Base-by-base conservation (phyloP, 306 rosid species). In the Rosa multiflora region DNA sequence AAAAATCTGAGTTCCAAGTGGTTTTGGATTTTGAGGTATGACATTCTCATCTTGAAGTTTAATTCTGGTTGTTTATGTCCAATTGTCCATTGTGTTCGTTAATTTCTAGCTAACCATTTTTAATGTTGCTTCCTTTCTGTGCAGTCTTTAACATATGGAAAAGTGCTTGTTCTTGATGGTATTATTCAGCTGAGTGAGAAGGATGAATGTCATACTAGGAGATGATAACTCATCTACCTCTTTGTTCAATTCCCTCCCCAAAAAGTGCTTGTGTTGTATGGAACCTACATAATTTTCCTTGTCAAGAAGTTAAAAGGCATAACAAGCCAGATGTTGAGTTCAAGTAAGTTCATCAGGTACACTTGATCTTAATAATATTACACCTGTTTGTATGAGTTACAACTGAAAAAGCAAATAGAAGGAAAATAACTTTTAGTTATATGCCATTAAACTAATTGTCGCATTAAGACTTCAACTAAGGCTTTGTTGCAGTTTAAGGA, bases 201-300 rank as follows among this genome's bases (percentile, higher is more conserved):
- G 83, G 99, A 95, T 80, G 99, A 95, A 91, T 95, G 98, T 59
- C 98, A 66, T 95, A 95, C 87, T 98, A 95, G 91, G 99, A 95
- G 87, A 95, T 95, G 99, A 95, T 95, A 67, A 83, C 96, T 49
- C 99, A 91, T 86, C 97, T 95, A 67, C 99, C 99, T 67, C 99
- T 95, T 58, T 95, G 99, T 81, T 95, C 99, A 8, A 91, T 95
- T 87, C 86, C 83, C 64, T 85, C 92, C 63, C 99, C 99, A 0
- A 91, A 89, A 88, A 84, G 61, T 51, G 99, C 62, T 76, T 75
- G 42, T 32, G n/a, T 23, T 46, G 48, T 15, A n/a, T 8, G 18
- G 51, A 72, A 74, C 35, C 53, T 82, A 78, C 92, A 92, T 96
- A 95, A 92, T 80, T 95, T 95, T 61, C 99, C 98, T 70, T 95